Base-by-base conservation (phyloP, 345 rosid genomes). In the Salix caprea region DNA sequence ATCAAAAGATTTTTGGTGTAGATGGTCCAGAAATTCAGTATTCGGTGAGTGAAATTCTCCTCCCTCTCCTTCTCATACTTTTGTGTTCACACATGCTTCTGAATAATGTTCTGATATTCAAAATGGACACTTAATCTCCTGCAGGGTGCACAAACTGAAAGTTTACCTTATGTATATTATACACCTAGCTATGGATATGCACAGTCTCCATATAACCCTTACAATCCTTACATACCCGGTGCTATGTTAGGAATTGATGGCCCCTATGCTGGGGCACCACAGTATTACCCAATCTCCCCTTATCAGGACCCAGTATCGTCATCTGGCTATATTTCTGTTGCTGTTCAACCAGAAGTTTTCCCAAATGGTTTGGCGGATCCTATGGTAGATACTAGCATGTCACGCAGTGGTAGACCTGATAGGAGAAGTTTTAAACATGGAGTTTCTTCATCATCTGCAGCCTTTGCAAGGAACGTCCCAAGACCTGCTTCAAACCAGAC, bases 211-310 rank as follows among this genome's bases (percentile, higher is more conserved):
- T 93, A 90, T 84, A 90, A 95, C 86, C 97, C 97, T 65, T 93
- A 86, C 85, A 91, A 95, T 81, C 96, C 98, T 73, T 91, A 91
- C 83, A 90, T 93, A 73, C 96, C 99, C 44, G 98, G 96, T 67
- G 96, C 97, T 52, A 39, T 86, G 76, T 76, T 90, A 65, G 92
- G 93, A 69, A 87, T 85, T 80, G 96, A 95, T 69, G 80, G 86
- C 84, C 37, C 90, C 66, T 85, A 86, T 71, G 78, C 83, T 60
- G 91, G 88, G 80, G 79, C 89, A 14, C 98, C 89, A 80, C 97
- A 90, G 28, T 89, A 83, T 77, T 93, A 93, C 81, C 21, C 93
- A 18, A 18, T 84, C 42, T 85, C 92, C 40, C 86, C 93, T 44
- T 93, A 89, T 77, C 94, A 89, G 73, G 90, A 86, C 71, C 75